phyloP scores from a whole-genome alignment of 1,139 yeast genomes.

The Yamadazyma triangularis region DNA sequence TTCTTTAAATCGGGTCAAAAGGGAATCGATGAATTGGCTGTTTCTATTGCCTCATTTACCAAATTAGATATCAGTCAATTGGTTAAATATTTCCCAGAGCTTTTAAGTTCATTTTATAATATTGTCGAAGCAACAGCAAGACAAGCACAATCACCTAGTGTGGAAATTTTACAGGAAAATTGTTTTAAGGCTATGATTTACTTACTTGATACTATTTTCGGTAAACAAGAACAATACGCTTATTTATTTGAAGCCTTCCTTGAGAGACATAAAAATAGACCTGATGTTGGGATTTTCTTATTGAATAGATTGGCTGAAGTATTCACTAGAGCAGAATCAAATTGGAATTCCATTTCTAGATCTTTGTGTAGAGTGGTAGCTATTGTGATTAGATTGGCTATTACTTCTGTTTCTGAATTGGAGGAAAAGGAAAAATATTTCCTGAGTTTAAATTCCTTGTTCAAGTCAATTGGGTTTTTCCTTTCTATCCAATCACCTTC shows the following conservation, averaged over 20 bases:
- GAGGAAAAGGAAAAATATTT: conserved; percentile 27
- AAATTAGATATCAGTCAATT: conserved; percentile 44
- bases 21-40: conserved; percentile 43
- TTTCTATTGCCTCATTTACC: conserved; percentile 35
- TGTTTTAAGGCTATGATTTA: conserved; percentile 56
- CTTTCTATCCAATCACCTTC: conserved; percentile 42
- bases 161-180: conserved; percentile 34
- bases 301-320: conserved; percentile 42
- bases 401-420: conserved; percentile 21
- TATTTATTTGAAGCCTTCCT: conserved; percentile 51
- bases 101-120: conserved; percentile 40
- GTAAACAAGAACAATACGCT: conserved; percentile 61
- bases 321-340: conserved; percentile 46
- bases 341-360: conserved; percentile 62
- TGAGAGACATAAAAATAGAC: conserved; percentile 26
- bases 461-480: conserved; percentile 42
- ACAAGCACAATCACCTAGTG: conserved; percentile 20
- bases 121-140: conserved; percentile 30
- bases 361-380: conserved; percentile 59
- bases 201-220: conserved; percentile 58
- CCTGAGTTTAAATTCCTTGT: conserved; percentile 27
- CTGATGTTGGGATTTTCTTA: conserved; percentile 50
- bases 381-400: conserved; percentile 42
- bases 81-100: conserved; percentile 52
- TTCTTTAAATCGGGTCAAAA: conserved; percentile 38